These are phyloP conservation scores for Salvia sclarea DNA, from an alignment of 305 asterid genomes.

Conservation along the genomic window DNA sequence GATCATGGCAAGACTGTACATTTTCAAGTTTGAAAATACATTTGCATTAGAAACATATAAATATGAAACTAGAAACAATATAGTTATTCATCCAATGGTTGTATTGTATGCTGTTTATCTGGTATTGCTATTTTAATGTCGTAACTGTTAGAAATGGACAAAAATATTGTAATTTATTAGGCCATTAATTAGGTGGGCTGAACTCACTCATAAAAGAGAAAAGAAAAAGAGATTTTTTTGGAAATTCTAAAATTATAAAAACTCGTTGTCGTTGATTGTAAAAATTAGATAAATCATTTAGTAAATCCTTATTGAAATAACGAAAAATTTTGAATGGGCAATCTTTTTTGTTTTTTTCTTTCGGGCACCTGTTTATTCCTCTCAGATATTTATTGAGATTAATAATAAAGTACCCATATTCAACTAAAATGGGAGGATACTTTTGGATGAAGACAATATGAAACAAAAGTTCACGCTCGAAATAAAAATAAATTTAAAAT, in stretches of 20 bases:
- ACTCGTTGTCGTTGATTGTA: background rate
- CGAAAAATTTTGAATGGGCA: too few relatives aligned
- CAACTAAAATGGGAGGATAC: conserved; percentile 1
- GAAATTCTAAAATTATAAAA: conserved; percentile 4
- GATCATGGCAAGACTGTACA: background rate
- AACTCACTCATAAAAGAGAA: background rate
- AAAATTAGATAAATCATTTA: background rate
- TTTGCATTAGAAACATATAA: background rate
- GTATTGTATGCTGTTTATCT: background rate
- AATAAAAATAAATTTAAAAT: too few relatives aligned
- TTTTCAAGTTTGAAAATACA: background rate
- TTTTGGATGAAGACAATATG: conserved; percentile 13
- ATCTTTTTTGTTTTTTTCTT: background rate
- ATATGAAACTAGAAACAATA: background rate
- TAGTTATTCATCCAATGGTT: background rate
- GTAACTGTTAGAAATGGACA: conserved; percentile 14
- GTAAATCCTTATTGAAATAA: too few relatives aligned
- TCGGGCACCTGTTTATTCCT: background rate
- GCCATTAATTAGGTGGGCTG: conserved; percentile 23
- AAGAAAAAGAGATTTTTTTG: background rate
- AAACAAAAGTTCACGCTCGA: background rate
- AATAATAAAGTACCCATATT: background rate
- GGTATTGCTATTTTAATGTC: conserved; percentile 5
- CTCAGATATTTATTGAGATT: background rate
- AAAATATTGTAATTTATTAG: conserved; percentile 10